Percentiles rank a stretch among this genome's conserved stretches.
phyloP scores from a whole-genome alignment of 2,329 filamentous ascomycete species.

The Kalaharituber pfeilii region DNA sequence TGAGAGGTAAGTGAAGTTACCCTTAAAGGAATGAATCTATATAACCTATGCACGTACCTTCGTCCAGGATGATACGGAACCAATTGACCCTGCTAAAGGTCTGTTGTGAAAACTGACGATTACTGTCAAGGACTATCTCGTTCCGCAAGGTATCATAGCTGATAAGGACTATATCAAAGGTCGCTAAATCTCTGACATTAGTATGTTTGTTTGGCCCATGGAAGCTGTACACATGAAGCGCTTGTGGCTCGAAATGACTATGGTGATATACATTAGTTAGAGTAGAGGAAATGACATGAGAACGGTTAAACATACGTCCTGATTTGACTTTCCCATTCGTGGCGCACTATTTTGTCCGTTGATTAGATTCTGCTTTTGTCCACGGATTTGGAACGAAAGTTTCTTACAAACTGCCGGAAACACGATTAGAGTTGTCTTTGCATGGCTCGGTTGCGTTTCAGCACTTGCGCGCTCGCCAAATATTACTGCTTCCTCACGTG shows the following conservation, averaged over 20 bases:
- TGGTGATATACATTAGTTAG: neutral
- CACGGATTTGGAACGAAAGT: no score
- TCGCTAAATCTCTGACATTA: slow-evolving; percentile 3
- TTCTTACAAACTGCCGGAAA: no score
- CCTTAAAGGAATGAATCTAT: neutral
- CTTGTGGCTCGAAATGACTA: slow-evolving; percentile 18
- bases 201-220: slow-evolving; percentile 16
- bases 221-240: slow-evolving; percentile 14
- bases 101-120: neutral
- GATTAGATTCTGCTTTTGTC: neutral
- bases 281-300: neutral
- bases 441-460: no score
- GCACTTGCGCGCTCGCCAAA: no score
- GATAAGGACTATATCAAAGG: slow-evolving; percentile 24
- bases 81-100: slow-evolving; percentile 17
- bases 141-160: slow-evolving; percentile 25
- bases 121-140: slow-evolving; percentile 20
- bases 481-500: no score
- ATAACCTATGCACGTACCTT: slow-evolving; percentile 26
- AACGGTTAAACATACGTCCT: neutral
- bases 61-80: slow-evolving; percentile 29
- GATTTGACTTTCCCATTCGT: neutral
- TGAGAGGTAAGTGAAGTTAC: neutral
- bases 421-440: no score
- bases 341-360: no score